Evolutionary conservation across 2,329 filamentous ascomycete genomes (phyloP).

Genomic region (Trematosphaeria pertusa): DNA sequence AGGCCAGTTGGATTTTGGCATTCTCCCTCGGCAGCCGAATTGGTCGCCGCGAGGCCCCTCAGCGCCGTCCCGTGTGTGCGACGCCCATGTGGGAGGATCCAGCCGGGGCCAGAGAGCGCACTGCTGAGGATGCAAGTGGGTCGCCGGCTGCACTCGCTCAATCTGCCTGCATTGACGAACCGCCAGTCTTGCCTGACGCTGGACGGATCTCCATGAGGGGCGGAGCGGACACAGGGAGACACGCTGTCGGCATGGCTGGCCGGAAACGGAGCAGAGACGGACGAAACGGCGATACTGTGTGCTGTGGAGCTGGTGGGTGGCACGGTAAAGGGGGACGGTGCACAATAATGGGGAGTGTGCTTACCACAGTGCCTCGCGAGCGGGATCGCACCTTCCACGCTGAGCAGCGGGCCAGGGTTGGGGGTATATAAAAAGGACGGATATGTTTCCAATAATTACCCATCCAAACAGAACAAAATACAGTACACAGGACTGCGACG

Average conservation of each 20-base stretch:
- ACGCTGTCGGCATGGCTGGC: slow-evolving; percentile 8
- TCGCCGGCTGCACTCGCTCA: slow-evolving; percentile 24
- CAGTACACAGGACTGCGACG: slow-evolving; percentile 2
- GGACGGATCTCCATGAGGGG: slow-evolving; percentile 18
- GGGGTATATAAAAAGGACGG: slow-evolving; percentile 28
- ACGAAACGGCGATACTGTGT: slow-evolving; percentile 23
- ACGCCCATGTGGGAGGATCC: slow-evolving; percentile 28
- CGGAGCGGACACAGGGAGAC: slow-evolving; percentile 16
- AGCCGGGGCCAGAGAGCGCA: slow-evolving; percentile 27
- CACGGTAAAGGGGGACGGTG: slow-evolving; percentile 24
- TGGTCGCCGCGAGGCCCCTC: slow-evolving; percentile 18
- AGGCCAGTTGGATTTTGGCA: slow-evolving; percentile 10
- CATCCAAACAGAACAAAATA: slow-evolving; percentile 15
- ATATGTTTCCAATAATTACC: slow-evolving; percentile 26
- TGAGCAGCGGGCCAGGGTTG: slow-evolving; percentile 21
- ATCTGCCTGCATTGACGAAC: slow-evolving; percentile 28
- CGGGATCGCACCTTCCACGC: slow-evolving; percentile 9
- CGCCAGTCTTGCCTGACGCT: slow-evolving; percentile 27
- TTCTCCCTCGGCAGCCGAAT: slow-evolving; percentile 26
- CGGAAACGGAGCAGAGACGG: slow-evolving; percentile 8
- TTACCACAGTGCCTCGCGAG: slow-evolving; percentile 16
- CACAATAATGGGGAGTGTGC: slow-evolving; percentile 15
- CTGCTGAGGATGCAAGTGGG: slow-evolving; percentile 18
- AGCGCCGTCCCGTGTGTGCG: slow-evolving; percentile 16
- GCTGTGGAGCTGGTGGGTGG: slow-evolving; percentile 22